phyloP scores from a whole-genome alignment of 352 stramenopile genomes.

The Phytophthora rubi region DNA sequence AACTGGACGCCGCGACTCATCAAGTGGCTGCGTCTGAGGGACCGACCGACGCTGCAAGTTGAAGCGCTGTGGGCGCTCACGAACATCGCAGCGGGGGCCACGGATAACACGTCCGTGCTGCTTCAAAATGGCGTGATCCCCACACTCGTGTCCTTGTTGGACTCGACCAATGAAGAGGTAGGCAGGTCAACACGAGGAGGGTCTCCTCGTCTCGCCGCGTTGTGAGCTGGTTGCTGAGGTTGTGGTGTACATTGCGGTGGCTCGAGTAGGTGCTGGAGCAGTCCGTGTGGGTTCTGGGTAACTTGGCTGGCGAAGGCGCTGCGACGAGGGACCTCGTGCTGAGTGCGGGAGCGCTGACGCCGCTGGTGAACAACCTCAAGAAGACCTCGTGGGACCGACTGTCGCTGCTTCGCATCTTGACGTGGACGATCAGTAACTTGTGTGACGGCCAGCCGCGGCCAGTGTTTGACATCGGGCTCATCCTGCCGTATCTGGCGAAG shows the following conservation, averaged over 20 bases:
- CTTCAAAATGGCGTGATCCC: constrained; percentile 93
- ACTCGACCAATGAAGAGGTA: constrained; percentile 92
- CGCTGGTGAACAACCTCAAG: constrained; percentile 91
- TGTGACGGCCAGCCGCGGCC: constrained; percentile 91
- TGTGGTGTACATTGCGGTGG: constrained; percentile 31
- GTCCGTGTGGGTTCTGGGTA: constrained; percentile 93
- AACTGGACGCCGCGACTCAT: constrained; percentile 89
- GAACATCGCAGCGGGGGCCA: constrained; percentile 93
- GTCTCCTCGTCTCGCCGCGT: constrained; percentile 35
- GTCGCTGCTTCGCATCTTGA: constrained; percentile 91
- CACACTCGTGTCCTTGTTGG: constrained; percentile 90
- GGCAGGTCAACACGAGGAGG: constrained; percentile 16
- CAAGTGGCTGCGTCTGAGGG: constrained; percentile 82
- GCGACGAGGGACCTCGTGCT: constrained; percentile 90
- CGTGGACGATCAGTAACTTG: constrained; percentile 93
- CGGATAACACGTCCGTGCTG: constrained; percentile 92
- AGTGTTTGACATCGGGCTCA: constrained; percentile 90
- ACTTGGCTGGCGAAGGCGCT: constrained; percentile 91
- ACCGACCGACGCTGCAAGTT: constrained; percentile 88
- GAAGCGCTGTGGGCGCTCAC: constrained; percentile 96
- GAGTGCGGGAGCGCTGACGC: constrained; percentile 80
- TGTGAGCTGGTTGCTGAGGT: constrained; percentile 37
- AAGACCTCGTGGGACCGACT: constrained; percentile 84
- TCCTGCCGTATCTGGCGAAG: constrained; percentile 86
- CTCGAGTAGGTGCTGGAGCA: constrained; percentile 89